A percentile compares a stretch with the other conserved stretches of the same genome.
Evolutionary conservation across 2,329 filamentous ascomycete species (phyloP).

Genomic region (Zymoseptoria tritici): DNA sequence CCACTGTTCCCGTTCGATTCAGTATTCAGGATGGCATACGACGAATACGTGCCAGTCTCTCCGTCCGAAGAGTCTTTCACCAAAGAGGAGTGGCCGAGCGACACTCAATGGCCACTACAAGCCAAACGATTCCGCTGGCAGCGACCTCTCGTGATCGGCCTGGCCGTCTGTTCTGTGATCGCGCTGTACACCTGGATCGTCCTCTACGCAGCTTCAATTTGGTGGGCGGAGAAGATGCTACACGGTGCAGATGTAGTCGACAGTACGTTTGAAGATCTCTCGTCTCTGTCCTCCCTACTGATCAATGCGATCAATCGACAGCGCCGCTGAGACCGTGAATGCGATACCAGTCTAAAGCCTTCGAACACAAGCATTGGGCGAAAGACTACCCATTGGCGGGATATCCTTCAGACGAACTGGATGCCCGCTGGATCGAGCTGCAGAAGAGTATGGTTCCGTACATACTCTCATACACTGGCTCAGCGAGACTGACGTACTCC

Average conservation of each 20-base stretch:
- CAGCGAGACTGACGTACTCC: not conserved
- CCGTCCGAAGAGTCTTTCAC: not conserved
- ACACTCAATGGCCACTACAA: not conserved
- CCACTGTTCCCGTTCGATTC: not conserved
- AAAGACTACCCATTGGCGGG: not conserved
- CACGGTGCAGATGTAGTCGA: not conserved
- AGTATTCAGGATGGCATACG: not conserved
- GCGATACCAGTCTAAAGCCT: not conserved
- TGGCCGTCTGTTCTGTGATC: not conserved
- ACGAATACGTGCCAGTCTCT: not conserved
- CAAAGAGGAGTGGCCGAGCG: not conserved
- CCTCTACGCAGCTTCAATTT: not conserved
- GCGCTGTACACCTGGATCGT: not conserved
- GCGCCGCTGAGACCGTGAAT: slow-evolving; percentile 1
- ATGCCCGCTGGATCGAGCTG: slow-evolving; percentile 1
- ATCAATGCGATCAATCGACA: not conserved
- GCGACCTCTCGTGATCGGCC: not conserved
- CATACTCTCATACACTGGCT: too few species aligned
- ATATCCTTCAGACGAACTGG: slow-evolving; percentile 1
- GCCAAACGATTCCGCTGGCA: not conserved
- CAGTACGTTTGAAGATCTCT: not conserved
- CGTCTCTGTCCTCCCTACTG: not conserved
- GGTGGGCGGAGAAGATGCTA: not conserved
- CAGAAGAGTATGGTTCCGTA: not conserved
- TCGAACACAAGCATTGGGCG: slow-evolving; percentile 1